Evolutionary conservation across 2,329 filamentous ascomycete species (phyloP), one percentile per base, ranked within the genome.

Genomic region (Graphilbum sp.): DNA sequence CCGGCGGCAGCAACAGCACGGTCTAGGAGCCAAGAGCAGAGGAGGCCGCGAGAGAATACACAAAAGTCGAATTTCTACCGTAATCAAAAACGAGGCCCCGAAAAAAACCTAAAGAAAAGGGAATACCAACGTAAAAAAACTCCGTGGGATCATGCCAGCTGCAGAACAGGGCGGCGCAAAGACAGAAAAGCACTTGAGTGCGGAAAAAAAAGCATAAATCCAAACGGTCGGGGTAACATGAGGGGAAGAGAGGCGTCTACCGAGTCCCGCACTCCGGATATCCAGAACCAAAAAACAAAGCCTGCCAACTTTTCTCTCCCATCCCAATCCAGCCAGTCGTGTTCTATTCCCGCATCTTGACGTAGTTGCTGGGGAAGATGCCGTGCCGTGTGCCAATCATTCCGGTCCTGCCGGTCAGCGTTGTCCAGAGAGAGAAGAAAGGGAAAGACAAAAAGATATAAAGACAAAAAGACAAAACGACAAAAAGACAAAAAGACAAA

Each of bases 341-440:
- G 7, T 29, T 29, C 31, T 41, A 70, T 49, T 69, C 62, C 55
- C 62, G 70, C 72, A 79, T 74, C 54, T 78, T 75, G 46, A 79
- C 75, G 45, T 79, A 79, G 54, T 79, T 79, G 56, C 83, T 90
- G 0, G 90, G 90, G 60, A 98, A 98, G 47, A 95, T 93, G 29
- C 90, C 90, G 39, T 87, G 82, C 48, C 76, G 72, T 46, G 75
- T 71, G 23, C 87, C 87, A 51, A 95, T 77, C 59, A 80, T 79
- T 20, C 90, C 90, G 16, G 88, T 96, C 90, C 75, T 80, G 47
- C 19, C 13, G 1, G 12, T 4, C 21, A 33, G 47, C 23, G 49
- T 48, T 36, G 32, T 27, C 12, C 11, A 6, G 10, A 19, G 5
- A 23, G n/a, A 37, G 18, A 23, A 25, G 21, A 24, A 23, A 25